These are phyloP conservation scores for Russula sp. DNA, from an alignment of 768 basidiomycete genomes.

Conservation along the genomic window DNA sequence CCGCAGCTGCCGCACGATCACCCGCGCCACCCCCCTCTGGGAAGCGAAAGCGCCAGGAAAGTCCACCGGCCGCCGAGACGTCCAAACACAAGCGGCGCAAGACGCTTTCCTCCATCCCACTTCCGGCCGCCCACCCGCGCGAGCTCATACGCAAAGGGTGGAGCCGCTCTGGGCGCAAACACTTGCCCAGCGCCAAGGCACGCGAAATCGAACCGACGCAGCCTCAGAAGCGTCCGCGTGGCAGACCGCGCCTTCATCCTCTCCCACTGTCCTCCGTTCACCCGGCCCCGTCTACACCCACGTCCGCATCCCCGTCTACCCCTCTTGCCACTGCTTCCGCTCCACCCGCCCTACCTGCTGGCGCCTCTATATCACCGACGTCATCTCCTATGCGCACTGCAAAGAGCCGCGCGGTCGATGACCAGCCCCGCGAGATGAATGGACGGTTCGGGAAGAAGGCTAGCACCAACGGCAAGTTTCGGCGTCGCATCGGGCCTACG, in stretches of 20 bases:
- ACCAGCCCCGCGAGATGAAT: conserved; percentile 57
- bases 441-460: conserved; percentile 65
- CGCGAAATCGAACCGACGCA: conserved; percentile 29
- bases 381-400: conserved; percentile 29
- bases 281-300: background rate
- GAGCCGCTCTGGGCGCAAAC: conserved; percentile 31
- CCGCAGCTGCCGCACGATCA: conserved; percentile 33
- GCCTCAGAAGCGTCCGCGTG: conserved; percentile 22
- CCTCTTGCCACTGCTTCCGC: conserved; percentile 3
- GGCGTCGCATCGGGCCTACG: conserved; percentile 21
- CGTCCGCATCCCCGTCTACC: background rate
- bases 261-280: conserved; percentile 6
- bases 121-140: conserved; percentile 20
- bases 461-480: conserved; percentile 41
- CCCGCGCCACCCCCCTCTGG: conserved; percentile 22
- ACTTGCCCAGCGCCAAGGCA: conserved; percentile 31
- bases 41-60: conserved; percentile 21
- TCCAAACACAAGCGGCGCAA: conserved; percentile 47
- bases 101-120: conserved; percentile 21
- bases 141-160: conserved; percentile 26
- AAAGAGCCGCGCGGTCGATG: conserved; percentile 40
- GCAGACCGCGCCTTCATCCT: conserved; percentile 15
- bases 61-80: conserved; percentile 16
- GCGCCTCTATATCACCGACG: conserved; percentile 9
- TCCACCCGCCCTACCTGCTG: conserved; percentile 2